Conservation (phyloP, 2,329 filamentous ascomycete species). For the Fusarium luffae region DNA sequence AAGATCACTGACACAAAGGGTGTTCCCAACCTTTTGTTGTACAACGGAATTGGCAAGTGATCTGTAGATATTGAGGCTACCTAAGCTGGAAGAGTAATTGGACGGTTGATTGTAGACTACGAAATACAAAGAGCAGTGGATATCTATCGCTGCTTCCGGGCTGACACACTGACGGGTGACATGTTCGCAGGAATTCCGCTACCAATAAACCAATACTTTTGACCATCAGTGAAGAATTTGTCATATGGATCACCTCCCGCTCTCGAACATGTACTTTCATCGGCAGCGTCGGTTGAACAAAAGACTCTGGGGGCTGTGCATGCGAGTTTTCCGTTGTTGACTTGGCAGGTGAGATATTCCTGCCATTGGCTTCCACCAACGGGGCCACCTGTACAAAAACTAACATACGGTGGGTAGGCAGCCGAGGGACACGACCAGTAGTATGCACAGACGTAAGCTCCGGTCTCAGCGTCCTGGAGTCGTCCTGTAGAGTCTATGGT, state of each 20-base stretch:
- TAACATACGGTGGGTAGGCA: too few relatives aligned
- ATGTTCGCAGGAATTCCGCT: neutral
- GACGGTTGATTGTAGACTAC: too few relatives aligned
- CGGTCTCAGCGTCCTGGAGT: neutral
- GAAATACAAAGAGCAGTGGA: too few relatives aligned
- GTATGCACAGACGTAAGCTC: neutral
- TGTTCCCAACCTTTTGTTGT: slow-evolving; percentile 26
- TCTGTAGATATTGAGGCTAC: neutral
- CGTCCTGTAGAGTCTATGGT: neutral
- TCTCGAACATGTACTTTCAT: neutral
- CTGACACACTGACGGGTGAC: rapidly evolving
- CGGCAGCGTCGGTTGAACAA: neutral
- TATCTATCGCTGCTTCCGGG: neutral
- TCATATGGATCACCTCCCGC: rapidly evolving
- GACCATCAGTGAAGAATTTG: neutral
- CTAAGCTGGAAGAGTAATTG: too few relatives aligned
- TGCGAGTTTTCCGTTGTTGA: neutral
- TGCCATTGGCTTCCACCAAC: neutral
- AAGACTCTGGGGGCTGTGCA: neutral
- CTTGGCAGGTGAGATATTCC: neutral
- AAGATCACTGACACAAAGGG: slow-evolving; percentile 18
- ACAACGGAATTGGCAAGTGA: slow-evolving; percentile 32
- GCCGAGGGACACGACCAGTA: too few relatives aligned
- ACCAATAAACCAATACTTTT: rapidly evolving
- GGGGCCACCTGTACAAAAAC: too few relatives aligned